Evolutionary conservation across 805 yeast species (phyloP), one percentile per base, ranked within the genome.

Genomic region (Myxozyma sirexii): DNA sequence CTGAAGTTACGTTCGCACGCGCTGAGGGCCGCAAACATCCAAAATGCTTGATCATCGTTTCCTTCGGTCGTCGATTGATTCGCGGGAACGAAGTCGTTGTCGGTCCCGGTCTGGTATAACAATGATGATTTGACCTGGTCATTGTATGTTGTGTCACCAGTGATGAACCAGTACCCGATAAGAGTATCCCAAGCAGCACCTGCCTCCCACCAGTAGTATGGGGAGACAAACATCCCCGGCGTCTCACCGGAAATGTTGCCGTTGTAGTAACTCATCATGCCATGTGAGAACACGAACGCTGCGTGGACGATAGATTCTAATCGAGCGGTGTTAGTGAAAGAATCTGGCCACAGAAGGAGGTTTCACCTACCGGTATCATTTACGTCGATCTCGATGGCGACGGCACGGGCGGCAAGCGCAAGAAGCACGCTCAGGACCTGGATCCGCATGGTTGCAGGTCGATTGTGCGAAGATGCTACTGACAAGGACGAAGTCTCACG

Each of bases 151-250:
- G 81, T 81, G 72, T 92, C 87, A 38, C 86, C 82, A 72, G 88
- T 83, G 71, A 79, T 85, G 67, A 71, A 85, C 76, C 90, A 80
- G 74, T 88, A 87, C 71, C 90, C 97, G 50, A 93, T 70, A 80
- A 93, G 76, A 19, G 88, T 80, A 6, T 96, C 96, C 73, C 78
- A 86, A 0, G 91, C 91, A 65, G 89, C 93, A 69, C 96, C 96
- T 39, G 92, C 90, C 73, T 87, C 85, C 96, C 96, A 89, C 99
- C 98, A 93, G 79, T 92, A 93, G 79, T 93, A 92, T 0, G 98
- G 98, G 69, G 79, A 76, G 10, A 85, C 78, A 73, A 93, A 92
- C 92, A 87, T 84, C 44, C 98, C 99, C 27, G 89, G 79, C 4
- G 91, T 81, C 12, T 91, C 87, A 33, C 97, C 97, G 43, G 79